Evolutionary conservation across 2,329 filamentous ascomycete species (phyloP), one percentile per base, ranked within the genome.

Genomic region (Microsporum canis): DNA sequence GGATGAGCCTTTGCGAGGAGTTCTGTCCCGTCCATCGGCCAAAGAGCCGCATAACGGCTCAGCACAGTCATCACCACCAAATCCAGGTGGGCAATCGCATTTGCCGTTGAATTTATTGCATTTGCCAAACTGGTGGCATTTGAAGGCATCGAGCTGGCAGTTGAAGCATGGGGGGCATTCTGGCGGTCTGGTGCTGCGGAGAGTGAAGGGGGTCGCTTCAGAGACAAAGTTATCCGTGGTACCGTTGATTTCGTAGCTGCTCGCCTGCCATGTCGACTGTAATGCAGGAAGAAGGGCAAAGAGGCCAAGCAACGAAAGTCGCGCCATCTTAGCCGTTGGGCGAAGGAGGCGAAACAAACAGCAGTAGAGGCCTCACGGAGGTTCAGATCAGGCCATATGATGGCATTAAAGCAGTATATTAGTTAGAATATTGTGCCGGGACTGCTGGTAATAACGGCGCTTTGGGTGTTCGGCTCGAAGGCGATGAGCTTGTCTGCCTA

Each of bases 31-130:
- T 65, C 91, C 91, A 68, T 90, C 87, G 43, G 88, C 84, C 45
- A 96, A 80, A 41, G 91, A 94, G 61, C 92, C 94, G 71, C 94
- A 99, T 5, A 96, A 85, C 81, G 95, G 94, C 69, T 88, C 80
- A 57, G 95, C 84, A 70, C 94, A 99, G 75, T 97, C 91, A 69
- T 96, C 89, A 62, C 92, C 92, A 63, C 91, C 94, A 71, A 95
- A 99, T 39, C 94, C 94, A 17, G 89, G 81, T 6, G 92, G 91
- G 73, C 94, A 99, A 63, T 87, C 83, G 76, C 94, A 99, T 79
- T 95, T 91, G 57, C 94, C 94, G 69, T 90, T 95, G 70, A 85
- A 91, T 69, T 87, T 84, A 73, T 94, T 95, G 75, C 94, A 99
- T 38, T 85, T 81, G 39, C 91, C 88, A 72, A 88, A 99, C 76